A percentile compares a stretch with the other conserved stretches of the same genome.
Conservation (phyloP, 768 basidiomycete genomes). For the Russula virescens region DNA sequence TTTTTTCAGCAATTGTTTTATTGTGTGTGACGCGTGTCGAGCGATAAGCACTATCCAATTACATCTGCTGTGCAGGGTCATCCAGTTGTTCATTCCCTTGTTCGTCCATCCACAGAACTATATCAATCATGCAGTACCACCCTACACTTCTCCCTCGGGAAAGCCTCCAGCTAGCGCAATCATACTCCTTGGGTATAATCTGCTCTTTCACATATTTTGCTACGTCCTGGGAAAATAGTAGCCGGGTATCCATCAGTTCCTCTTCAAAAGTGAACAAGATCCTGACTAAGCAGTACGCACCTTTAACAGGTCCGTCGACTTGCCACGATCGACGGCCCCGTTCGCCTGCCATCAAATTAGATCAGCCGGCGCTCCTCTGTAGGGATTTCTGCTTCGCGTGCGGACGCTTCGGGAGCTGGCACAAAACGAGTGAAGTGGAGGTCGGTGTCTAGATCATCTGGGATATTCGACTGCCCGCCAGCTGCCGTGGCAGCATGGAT, state of each 20-base stretch:
- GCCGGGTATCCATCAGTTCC: background rate
- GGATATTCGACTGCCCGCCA: conserved; percentile 62
- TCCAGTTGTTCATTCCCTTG: no score
- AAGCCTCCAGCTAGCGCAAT: conserved; percentile 43
- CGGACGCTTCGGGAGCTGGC: conserved; percentile 46
- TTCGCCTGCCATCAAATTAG: conserved; percentile 78
- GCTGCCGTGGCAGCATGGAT: conserved; percentile 71
- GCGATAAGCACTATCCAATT: no score
- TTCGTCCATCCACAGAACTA: no score
- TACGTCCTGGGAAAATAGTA: conserved; percentile 45
- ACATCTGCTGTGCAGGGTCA: no score
- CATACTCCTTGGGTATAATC: conserved; percentile 56
- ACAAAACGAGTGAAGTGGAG: conserved; percentile 90
- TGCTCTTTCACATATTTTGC: conserved; percentile 54
- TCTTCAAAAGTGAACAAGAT: background rate
- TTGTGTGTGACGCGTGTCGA: no score
- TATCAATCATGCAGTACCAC: no score
- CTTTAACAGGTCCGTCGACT: conserved; percentile 51
- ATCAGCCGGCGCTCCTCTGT: conserved; percentile 45
- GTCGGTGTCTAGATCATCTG: conserved; percentile 58
- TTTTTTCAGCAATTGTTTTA: no score
- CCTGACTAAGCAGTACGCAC: conserved; percentile 31
- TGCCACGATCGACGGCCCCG: conserved; percentile 79
- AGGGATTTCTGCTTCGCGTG: conserved; percentile 29
- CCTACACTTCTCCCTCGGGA: background rate